A percentile compares a stretch with the other conserved stretches of the same genome.
phyloP scores from a whole-genome alignment of 2,329 filamentous ascomycete species.

The Phyllosticta citribraziliensis region DNA sequence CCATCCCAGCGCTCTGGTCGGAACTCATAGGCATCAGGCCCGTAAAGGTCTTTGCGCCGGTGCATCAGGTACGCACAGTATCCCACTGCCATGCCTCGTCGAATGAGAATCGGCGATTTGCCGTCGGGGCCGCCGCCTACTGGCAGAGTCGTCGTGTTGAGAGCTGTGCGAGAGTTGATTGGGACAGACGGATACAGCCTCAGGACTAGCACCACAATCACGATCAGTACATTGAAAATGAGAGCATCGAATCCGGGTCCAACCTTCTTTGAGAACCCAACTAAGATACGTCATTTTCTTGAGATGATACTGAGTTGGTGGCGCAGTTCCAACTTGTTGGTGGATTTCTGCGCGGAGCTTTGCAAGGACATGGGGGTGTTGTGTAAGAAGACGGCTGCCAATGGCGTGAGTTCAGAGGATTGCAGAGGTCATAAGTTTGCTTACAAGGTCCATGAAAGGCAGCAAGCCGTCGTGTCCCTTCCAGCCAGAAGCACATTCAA shows the following conservation, averaged over 20 bases:
- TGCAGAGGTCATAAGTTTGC: not conserved
- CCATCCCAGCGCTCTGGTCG: conserved; percentile 39
- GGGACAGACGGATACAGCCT: conserved; percentile 46
- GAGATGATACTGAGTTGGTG: conserved; percentile 48
- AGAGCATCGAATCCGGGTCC: not conserved
- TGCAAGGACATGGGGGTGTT: not conserved
- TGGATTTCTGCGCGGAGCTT: not conserved
- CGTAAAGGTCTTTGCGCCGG: conserved; percentile 38
- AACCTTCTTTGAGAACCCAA: conserved; percentile 50
- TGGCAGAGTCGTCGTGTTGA: conserved; percentile 41
- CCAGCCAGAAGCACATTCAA: conserved; percentile 44
- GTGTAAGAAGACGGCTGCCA: not conserved
- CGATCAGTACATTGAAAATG: too few relatives aligned
- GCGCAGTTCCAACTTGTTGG: not conserved
- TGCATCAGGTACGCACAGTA: conserved; percentile 42
- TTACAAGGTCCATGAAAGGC: conserved; percentile 22
- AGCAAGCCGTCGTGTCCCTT: conserved; percentile 44
- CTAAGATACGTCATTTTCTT: conserved; percentile 50
- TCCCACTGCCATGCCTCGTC: conserved; percentile 36
- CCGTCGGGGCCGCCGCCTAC: conserved; percentile 40
- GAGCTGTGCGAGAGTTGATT: conserved; percentile 41
- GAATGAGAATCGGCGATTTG: conserved; percentile 40
- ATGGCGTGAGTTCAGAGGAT: not conserved
- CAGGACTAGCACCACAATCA: conserved; percentile 24
- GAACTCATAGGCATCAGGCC: conserved; percentile 39